These are phyloP conservation scores for Cryphonectria naterciae DNA, from an alignment of 2,329 filamentous ascomycete species.

Conservation along the genomic window DNA sequence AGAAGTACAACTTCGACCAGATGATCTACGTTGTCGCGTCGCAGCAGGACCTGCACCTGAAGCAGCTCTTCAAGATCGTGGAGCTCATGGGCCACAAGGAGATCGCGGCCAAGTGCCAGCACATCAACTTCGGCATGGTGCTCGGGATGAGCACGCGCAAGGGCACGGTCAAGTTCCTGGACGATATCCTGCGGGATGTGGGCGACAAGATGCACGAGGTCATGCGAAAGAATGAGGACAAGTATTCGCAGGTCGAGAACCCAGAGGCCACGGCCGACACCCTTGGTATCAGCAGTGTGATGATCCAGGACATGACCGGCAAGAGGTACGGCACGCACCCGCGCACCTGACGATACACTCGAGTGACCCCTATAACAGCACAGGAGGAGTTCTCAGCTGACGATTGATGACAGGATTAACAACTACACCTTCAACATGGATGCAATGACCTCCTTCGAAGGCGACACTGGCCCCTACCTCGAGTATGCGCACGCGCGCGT, in stretches of 20 bases:
- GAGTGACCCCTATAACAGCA: too few species aligned
- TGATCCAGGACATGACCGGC: constrained; percentile 97
- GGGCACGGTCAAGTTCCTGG: constrained; percentile 74
- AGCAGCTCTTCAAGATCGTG: constrained; percentile 77
- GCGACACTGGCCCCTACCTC: constrained; percentile 82
- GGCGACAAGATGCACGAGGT: constrained; percentile 97
- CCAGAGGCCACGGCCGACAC: constrained; percentile 82
- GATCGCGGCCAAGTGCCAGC: constrained; percentile 68
- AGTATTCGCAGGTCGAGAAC: constrained; percentile 88
- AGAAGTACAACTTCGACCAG: constrained; percentile 71
- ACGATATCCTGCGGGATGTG: constrained; percentile 77
- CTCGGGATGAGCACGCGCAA: constrained; percentile 72
- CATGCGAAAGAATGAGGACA: constrained; percentile 87
- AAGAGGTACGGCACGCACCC: constrained; percentile 67
- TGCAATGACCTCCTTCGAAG: constrained; percentile 81
- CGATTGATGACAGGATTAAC: constrained; percentile 52
- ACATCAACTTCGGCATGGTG: constrained; percentile 77
- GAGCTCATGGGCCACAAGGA: constrained; percentile 72
- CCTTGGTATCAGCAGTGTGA: constrained; percentile 90
- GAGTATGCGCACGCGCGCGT: constrained; percentile 82
- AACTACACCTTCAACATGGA: constrained; percentile 79
- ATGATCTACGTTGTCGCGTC: constrained; percentile 81
- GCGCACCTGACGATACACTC: not conserved
- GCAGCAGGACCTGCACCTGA: constrained; percentile 73
- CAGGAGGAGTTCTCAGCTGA: constrained; percentile 19